Conservation (phyloP, 768 basidiomycete genomes). For the Chlorophyllum brunneum region DNA sequence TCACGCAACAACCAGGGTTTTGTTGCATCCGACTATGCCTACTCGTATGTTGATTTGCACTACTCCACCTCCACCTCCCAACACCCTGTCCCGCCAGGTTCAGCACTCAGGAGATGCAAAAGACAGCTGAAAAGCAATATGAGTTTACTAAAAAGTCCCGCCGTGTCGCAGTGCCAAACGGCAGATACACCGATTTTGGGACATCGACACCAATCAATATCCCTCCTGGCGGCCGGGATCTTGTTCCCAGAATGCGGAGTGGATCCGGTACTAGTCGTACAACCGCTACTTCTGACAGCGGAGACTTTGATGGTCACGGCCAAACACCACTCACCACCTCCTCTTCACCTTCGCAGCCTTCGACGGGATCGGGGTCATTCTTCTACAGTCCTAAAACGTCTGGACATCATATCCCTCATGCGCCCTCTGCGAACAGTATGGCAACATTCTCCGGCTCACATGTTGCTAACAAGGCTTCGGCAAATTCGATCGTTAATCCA, state of each 20-base stretch:
- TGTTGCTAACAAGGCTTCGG: background rate
- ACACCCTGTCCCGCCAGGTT: constrained; percentile 38
- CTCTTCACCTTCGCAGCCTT: constrained; percentile 60
- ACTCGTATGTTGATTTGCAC: constrained; percentile 52
- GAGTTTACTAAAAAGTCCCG: constrained; percentile 78
- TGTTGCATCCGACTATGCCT: constrained; percentile 90
- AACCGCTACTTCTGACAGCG: constrained; percentile 71
- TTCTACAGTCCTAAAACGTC: constrained; percentile 28
- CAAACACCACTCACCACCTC: constrained; percentile 56
- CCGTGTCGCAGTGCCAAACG: constrained; percentile 24
- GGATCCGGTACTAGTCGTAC: constrained; percentile 80
- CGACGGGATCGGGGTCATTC: constrained; percentile 41
- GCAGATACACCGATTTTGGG: constrained; percentile 4
- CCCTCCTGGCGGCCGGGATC: constrained; percentile 42
- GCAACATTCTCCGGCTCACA: constrained; percentile 22
- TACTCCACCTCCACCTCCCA: background rate
- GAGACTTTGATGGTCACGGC: constrained; percentile 51
- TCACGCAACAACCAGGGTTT: constrained; percentile 90
- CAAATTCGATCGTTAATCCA: constrained; percentile 18
- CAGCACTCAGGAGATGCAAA: constrained; percentile 76
- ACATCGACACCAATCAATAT: constrained; percentile 32
- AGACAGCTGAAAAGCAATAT: constrained; percentile 73
- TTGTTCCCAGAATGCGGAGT: constrained; percentile 62
- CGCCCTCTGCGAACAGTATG: constrained; percentile 27
- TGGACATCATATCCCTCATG: constrained; percentile 25